These are phyloP conservation scores for Auriscalpium orientale DNA, from an alignment of 768 basidiomycete species.

Conservation along the genomic window DNA sequence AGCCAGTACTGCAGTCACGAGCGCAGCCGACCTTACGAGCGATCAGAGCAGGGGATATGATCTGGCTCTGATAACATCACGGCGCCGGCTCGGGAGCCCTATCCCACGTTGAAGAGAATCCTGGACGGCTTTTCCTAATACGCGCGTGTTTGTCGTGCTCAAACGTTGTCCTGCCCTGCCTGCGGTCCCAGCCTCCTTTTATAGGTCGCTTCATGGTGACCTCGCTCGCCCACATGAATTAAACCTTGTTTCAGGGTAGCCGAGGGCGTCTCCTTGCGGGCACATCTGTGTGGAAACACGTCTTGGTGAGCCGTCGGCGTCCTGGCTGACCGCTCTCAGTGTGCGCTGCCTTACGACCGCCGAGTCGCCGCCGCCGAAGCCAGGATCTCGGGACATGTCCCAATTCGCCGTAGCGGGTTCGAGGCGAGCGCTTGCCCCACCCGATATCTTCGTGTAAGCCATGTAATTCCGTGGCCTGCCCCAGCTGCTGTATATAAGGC, in stretches of 20 bases:
- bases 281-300: too few relatives aligned
- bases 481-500: slow-evolving; percentile 8
- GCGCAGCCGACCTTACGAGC: too few relatives aligned
- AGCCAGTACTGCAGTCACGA: too few relatives aligned
- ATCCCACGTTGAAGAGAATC: too few relatives aligned
- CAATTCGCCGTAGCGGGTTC: slow-evolving; percentile 12
- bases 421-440: slow-evolving; percentile 5
- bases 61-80: too few relatives aligned
- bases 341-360: too few relatives aligned
- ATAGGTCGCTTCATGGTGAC: neutral
- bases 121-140: too few relatives aligned
- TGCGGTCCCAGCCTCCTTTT: neutral
- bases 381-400: slow-evolving; percentile 8
- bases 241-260: neutral
- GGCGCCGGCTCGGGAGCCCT: too few relatives aligned
- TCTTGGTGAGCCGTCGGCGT: neutral
- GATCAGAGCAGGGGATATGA: too few relatives aligned
- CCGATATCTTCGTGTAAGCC: slow-evolving; percentile 7
- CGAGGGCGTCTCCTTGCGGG: neutral
- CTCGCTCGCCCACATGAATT: neutral
- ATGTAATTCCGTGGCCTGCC: slow-evolving; percentile 1
- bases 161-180: too few relatives aligned
- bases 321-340: too few relatives aligned
- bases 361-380: neutral
- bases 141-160: too few relatives aligned